Conservation (phyloP, 768 basidiomycete species). For the Boletus subparvulus region DNA sequence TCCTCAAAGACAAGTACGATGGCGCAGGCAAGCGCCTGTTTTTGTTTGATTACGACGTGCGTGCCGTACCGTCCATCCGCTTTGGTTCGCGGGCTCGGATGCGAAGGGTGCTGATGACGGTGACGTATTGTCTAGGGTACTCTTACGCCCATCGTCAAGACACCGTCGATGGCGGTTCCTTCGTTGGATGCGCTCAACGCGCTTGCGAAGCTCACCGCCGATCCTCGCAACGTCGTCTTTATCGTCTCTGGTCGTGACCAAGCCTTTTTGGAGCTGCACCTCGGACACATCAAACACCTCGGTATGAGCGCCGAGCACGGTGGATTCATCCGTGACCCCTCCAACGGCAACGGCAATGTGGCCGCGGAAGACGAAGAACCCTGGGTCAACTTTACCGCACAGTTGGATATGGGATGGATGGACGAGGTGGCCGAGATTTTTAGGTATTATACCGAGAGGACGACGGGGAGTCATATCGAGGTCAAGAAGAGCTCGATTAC, state of each 20-base stretch:
- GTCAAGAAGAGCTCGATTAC: conserved; percentile 97
- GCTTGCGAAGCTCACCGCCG: conserved; percentile 66
- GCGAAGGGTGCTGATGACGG: background rate
- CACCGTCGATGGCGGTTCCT: conserved; percentile 83
- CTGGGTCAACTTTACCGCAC: conserved; percentile 90
- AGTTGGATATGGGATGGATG: conserved; percentile 98
- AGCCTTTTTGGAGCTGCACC: conserved; percentile 86
- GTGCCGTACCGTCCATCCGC: conserved; percentile 27
- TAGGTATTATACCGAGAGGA: conserved; percentile 94
- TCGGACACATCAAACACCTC: conserved; percentile 77
- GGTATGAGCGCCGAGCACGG: conserved; percentile 98
- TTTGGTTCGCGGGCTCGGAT: background rate
- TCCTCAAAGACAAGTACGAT: conserved; percentile 60
- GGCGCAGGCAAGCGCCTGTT: conserved; percentile 80
- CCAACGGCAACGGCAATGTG: conserved; percentile 30
- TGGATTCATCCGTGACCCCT: conserved; percentile 81
- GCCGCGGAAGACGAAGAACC: conserved; percentile 23
- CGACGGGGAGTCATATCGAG: conserved; percentile 95
- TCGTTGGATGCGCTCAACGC: conserved; percentile 71
- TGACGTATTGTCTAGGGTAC: conserved; percentile 62
- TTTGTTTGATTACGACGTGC: conserved; percentile 93
- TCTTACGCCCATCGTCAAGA: conserved; percentile 94
- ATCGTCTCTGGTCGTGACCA: conserved; percentile 97
- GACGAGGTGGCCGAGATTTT: conserved; percentile 93
- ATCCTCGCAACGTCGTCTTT: conserved; percentile 90